phyloP scores from a whole-genome alignment of 1,139 yeast genomes.

The Yamadazyma spencermartinsiae region DNA sequence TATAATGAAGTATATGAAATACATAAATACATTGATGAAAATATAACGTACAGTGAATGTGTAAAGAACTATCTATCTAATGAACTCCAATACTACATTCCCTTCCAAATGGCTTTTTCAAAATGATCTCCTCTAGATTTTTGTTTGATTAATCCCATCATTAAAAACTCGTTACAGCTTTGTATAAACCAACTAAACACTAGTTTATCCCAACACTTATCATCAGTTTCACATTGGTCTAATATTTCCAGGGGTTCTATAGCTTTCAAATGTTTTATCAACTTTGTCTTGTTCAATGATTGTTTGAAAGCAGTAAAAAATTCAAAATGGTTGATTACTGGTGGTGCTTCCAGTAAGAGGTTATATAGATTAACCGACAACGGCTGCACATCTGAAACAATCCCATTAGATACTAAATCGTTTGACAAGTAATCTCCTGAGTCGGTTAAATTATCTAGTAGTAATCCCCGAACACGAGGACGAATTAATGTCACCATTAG shows the following conservation, averaged over 20 bases:
- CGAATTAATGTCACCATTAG: conserved; percentile 41
- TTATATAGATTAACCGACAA: conserved; percentile 59
- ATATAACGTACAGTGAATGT: neutral
- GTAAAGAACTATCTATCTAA: too few species aligned
- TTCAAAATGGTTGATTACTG: conserved; percentile 72
- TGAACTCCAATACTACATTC: too few species aligned
- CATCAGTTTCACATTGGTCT: conserved; percentile 20
- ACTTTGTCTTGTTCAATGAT: conserved; percentile 42
- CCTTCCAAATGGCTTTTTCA: conserved; percentile 48
- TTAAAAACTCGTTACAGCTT: conserved; percentile 40
- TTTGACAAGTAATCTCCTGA: conserved; percentile 29
- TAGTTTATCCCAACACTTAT: conserved; percentile 45
- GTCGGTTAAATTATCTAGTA: conserved; percentile 35
- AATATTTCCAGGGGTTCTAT: conserved; percentile 3
- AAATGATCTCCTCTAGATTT: conserved; percentile 47
- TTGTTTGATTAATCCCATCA: conserved; percentile 43
- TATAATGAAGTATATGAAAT: neutral
- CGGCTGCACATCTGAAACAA: conserved; percentile 38
- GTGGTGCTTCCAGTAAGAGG: conserved; percentile 79
- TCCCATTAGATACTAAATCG: conserved; percentile 12
- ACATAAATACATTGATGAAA: neutral
- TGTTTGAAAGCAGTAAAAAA: conserved; percentile 71
- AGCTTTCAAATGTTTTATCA: conserved; percentile 31
- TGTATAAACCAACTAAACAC: conserved; percentile 46
- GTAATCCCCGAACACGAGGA: conserved; percentile 34